Conservation (phyloP, 805 yeast species). For the Yamadazyma olivae region DNA sequence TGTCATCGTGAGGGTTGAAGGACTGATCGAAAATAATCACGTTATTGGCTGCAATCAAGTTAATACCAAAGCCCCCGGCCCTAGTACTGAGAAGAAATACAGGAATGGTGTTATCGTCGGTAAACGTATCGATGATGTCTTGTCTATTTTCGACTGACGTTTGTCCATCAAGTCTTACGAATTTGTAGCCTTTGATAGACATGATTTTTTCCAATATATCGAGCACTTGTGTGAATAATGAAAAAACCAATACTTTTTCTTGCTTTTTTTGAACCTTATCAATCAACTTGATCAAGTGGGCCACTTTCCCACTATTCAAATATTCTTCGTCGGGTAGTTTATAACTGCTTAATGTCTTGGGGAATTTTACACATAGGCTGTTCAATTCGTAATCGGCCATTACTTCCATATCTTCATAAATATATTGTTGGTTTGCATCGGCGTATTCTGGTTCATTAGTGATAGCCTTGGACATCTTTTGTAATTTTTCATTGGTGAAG, state of each 20-base stretch:
- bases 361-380: slow-evolving; percentile 68
- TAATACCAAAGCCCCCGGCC: slow-evolving; percentile 99
- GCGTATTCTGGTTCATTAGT: slow-evolving; percentile 78
- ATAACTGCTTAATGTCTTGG: slow-evolving; percentile 55
- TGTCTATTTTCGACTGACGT: slow-evolving; percentile 94
- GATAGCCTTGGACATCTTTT: slow-evolving; percentile 71
- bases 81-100: slow-evolving; percentile 88
- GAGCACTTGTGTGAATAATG: slow-evolving; percentile 88
- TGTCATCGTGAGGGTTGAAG: slow-evolving; percentile 97
- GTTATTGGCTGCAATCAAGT: slow-evolving; percentile 89
- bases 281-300: slow-evolving; percentile 54
- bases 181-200: slow-evolving; percentile 60
- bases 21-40: slow-evolving; percentile 91
- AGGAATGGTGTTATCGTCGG: slow-evolving; percentile 77
- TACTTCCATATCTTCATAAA: slow-evolving; percentile 90
- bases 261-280: slow-evolving; percentile 51
- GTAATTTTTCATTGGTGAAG: slow-evolving; percentile 54
- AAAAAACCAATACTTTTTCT: slow-evolving; percentile 76
- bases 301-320: slow-evolving; percentile 74
- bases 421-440: slow-evolving; percentile 73
- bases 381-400: slow-evolving; percentile 92
- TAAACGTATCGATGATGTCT: slow-evolving; percentile 82
- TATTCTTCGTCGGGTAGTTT: slow-evolving; percentile 53
- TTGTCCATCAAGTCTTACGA: slow-evolving; percentile 86
- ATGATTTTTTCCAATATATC: slow-evolving; percentile 82